Conservation (phyloP, 2,329 filamentous ascomycete species). For the Fusarium annulatum region DNA sequence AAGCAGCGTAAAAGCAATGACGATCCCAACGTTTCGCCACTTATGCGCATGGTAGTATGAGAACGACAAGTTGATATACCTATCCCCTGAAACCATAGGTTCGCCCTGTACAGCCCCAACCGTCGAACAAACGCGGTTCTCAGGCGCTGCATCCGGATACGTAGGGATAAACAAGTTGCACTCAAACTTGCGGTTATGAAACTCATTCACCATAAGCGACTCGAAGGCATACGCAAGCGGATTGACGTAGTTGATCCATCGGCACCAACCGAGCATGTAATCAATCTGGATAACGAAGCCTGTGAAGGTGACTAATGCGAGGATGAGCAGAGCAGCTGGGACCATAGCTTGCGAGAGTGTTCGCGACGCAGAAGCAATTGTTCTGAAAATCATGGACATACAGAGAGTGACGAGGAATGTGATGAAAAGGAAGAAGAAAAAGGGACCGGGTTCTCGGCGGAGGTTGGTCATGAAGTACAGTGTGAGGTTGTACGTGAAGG, state of each 20-base stretch:
- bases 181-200: slow-evolving; percentile 50
- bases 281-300: slow-evolving; percentile 58
- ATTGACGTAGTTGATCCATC: slow-evolving; percentile 74
- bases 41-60: slow-evolving; percentile 59
- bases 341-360: slow-evolving; percentile 61
- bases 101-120: slow-evolving; percentile 60
- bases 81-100: slow-evolving; percentile 57
- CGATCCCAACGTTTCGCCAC: slow-evolving; percentile 68
- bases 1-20: slow-evolving; percentile 62
- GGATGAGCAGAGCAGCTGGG: slow-evolving; percentile 51
- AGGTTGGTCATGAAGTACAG: slow-evolving; percentile 62
- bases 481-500: slow-evolving; percentile 56
- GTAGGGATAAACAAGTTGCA: slow-evolving; percentile 44
- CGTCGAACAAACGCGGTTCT: slow-evolving; percentile 57
- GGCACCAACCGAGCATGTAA: slow-evolving; percentile 70
- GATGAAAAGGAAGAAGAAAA: slow-evolving; percentile 59
- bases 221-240: slow-evolving; percentile 74
- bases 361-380: slow-evolving; percentile 56
- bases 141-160: slow-evolving; percentile 42
- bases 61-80: slow-evolving; percentile 56
- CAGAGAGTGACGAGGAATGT: slow-evolving; percentile 52
- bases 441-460: slow-evolving; percentile 55
- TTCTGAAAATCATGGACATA: slow-evolving; percentile 58
- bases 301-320: slow-evolving; percentile 51
- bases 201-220: slow-evolving; percentile 73